Percentiles rank a stretch among this genome's conserved stretches.
These are phyloP conservation scores for Solanum hybrid DNA, from an alignment of 305 asterid species.

Conservation along the genomic window DNA sequence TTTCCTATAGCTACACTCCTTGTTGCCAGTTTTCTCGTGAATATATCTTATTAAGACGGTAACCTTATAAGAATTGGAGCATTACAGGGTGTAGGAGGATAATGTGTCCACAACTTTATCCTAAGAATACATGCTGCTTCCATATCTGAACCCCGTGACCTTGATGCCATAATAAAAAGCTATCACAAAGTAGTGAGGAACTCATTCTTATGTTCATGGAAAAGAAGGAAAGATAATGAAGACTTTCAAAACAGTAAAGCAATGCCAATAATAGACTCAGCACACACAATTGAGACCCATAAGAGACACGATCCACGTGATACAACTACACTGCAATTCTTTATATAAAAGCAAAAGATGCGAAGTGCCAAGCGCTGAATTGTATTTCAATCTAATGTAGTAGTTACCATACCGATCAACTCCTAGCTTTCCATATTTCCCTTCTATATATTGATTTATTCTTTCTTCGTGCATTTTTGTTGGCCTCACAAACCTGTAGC, in stretches of 20 bases:
- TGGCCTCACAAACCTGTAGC: constrained; percentile 89
- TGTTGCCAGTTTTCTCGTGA: neutral
- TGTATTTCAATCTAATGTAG: neutral
- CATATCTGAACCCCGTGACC: neutral
- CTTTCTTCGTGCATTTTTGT: constrained; percentile 68
- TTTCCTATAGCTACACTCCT: neutral
- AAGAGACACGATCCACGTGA: neutral
- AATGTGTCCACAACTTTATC: neutral
- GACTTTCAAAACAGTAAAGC: neutral
- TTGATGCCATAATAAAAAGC: neutral
- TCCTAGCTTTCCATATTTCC: constrained; percentile 79
- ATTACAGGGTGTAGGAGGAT: neutral
- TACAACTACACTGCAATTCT: neutral
- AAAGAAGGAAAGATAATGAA: neutral
- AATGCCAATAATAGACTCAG: neutral
- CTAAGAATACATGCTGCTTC: neutral
- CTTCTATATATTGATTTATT: constrained; percentile 64
- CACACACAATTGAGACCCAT: neutral
- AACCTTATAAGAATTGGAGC: neutral
- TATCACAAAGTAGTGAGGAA: neutral
- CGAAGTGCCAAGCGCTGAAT: neutral
- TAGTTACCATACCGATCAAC: constrained; percentile 65
- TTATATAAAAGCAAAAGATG: neutral
- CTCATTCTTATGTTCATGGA: neutral
- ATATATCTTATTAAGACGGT: neutral